These are phyloP conservation scores for Phytophthora aleatoria DNA, from an alignment of 352 stramenopile genomes.

Conservation along the genomic window DNA sequence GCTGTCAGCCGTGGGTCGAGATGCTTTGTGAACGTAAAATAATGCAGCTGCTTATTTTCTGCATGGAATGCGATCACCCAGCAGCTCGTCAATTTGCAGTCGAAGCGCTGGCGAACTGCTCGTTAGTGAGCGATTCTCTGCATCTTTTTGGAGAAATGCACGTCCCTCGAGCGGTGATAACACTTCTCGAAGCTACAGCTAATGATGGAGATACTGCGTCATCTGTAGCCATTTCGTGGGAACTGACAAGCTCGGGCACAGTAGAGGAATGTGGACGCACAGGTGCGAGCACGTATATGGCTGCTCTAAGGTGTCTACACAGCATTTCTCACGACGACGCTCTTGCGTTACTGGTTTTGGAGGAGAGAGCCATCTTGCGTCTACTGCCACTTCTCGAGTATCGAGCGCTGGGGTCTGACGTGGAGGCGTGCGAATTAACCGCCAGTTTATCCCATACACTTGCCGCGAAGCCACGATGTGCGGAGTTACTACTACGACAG, in stretches of 20 bases:
- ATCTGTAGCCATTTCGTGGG: constrained; percentile 17
- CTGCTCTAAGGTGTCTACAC: constrained; percentile 69
- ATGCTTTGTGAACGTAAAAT: constrained; percentile 81
- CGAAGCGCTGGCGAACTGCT: constrained; percentile 78
- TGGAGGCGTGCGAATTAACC: constrained; percentile 48
- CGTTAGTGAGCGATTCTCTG: constrained; percentile 70
- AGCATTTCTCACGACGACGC: constrained; percentile 69
- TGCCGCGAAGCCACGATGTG: constrained; percentile 53
- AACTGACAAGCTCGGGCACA: constrained; percentile 3
- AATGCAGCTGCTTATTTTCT: constrained; percentile 60
- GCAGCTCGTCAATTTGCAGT: constrained; percentile 69
- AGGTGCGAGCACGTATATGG: constrained; percentile 45
- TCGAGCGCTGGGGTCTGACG: constrained; percentile 40
- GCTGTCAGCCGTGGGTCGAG: constrained; percentile 74
- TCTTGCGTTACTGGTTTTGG: constrained; percentile 58
- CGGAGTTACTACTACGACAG: constrained; percentile 50
- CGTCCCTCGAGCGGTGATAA: constrained; percentile 53
- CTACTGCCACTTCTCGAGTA: constrained; percentile 57
- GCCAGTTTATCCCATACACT: constrained; percentile 51
- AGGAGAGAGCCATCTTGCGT: constrained; percentile 51
- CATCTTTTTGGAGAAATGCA: constrained; percentile 77
- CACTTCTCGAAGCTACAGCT: constrained; percentile 48
- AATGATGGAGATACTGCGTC: constrained; percentile 6
- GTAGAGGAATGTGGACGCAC: not conserved
- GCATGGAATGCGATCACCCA: constrained; percentile 53